Conservation (phyloP, 305 asterid genomes). For the Fraxinus velutina region DNA sequence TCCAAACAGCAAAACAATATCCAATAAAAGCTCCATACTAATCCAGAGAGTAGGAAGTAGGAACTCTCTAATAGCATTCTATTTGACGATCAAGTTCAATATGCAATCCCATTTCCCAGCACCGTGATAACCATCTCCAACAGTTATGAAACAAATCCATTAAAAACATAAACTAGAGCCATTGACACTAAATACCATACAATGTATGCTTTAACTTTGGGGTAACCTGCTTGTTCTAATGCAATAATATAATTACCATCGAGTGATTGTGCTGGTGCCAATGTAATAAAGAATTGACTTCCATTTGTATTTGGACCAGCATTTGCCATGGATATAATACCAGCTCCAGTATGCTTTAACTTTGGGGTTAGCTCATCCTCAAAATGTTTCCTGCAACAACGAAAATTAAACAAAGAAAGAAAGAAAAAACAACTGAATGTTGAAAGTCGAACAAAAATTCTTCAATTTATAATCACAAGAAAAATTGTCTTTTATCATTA, state of each 20-base stretch:
- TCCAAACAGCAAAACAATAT: not conserved
- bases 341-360: slow-evolving; percentile 97
- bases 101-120: not conserved
- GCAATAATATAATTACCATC: slow-evolving; percentile 53
- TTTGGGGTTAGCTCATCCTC: slow-evolving; percentile 79
- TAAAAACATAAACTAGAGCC: not conserved
- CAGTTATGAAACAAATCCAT: not conserved
- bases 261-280: slow-evolving; percentile 91
- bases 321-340: slow-evolving; percentile 94
- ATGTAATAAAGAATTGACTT: slow-evolving; percentile 90
- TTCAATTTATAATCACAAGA: not conserved
- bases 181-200: not conserved
- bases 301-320: slow-evolving; percentile 98
- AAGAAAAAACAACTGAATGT: not conserved
- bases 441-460: not conserved
- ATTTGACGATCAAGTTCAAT: not conserved
- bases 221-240: not conserved
- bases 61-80: not conserved
- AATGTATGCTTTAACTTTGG: not conserved
- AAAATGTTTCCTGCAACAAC: slow-evolving; percentile 65
- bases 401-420: not conserved
- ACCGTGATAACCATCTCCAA: not conserved
- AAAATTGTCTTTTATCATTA: not conserved
- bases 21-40: not conserved
- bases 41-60: not conserved